These are phyloP conservation scores for Populus nigra DNA, from an alignment of 345 rosid genomes.

Conservation along the genomic window DNA sequence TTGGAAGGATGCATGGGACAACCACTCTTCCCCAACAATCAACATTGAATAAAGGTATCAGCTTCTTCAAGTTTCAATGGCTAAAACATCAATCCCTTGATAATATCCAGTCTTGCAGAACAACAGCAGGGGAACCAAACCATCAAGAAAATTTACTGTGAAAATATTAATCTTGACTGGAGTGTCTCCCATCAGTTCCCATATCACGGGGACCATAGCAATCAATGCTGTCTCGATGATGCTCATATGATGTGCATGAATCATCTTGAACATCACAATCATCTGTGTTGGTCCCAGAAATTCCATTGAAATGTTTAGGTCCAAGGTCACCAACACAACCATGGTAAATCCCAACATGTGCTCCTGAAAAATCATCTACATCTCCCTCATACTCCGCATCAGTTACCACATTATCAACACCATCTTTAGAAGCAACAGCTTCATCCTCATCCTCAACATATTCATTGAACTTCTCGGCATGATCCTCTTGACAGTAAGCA, in stretches of 20 bases:
- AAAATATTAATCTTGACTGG: conserved; percentile 17
- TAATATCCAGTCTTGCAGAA: background rate
- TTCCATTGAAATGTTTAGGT: conserved; percentile 11
- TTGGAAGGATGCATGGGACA: conserved; percentile 2
- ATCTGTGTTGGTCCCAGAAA: conserved; percentile 7
- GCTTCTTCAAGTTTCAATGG: background rate
- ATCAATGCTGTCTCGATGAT: conserved; percentile 20
- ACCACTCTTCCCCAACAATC: background rate
- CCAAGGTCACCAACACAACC: conserved; percentile 1
- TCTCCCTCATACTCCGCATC: conserved; percentile 38
- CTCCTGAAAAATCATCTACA: conserved; percentile 26
- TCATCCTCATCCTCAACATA: conserved; percentile 27
- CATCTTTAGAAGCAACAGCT: conserved; percentile 19
- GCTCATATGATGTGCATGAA: conserved; percentile 38
- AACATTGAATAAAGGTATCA: conserved; percentile 2
- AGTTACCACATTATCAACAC: conserved; percentile 5
- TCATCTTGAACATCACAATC: conserved; percentile 33
- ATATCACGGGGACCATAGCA: conserved; percentile 9
- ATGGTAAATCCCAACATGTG: conserved; percentile 4
- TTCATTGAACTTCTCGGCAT: conserved; percentile 23
- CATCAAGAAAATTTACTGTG: background rate
- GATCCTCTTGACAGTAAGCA: conserved; percentile 13
- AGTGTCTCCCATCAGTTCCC: conserved; percentile 13
- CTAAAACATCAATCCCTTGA: background rate
- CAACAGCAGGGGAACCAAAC: background rate